Evolutionary conservation across 805 yeast species (phyloP).

Genomic region (Pichia pseudocactophila): DNA sequence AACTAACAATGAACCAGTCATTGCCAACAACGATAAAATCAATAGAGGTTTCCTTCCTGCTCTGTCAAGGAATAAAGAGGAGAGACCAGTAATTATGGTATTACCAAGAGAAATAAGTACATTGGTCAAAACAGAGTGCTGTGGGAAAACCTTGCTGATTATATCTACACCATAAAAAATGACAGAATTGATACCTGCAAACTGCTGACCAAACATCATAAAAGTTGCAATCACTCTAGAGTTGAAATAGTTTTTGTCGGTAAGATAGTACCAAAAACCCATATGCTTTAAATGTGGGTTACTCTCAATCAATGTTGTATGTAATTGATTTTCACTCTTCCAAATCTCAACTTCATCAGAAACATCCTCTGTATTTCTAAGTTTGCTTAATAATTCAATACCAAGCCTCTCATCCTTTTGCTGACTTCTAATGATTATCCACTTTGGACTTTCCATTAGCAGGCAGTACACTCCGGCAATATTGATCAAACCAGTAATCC

Average conservation of each 20-base stretch:
- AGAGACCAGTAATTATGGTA: conserved; percentile 59
- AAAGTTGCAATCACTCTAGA: conserved; percentile 62
- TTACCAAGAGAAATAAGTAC: conserved; percentile 70
- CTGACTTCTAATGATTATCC: conserved; percentile 45
- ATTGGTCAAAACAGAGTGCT: conserved; percentile 61
- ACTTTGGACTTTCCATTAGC: conserved; percentile 74
- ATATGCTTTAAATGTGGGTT: conserved; percentile 18
- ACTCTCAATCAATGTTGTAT: conserved; percentile 16
- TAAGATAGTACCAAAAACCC: conserved; percentile 38
- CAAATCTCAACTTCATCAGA: conserved; percentile 23
- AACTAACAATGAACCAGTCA: conserved; percentile 56
- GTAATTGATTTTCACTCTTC: conserved; percentile 23
- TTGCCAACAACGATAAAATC: conserved; percentile 51
- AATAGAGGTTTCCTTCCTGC: conserved; percentile 71
- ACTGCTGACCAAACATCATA: conserved; percentile 77
- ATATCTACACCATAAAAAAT: conserved; percentile 90
- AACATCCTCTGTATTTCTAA: conserved; percentile 15
- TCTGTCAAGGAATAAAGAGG: conserved; percentile 70
- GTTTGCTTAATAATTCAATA: conserved; percentile 30
- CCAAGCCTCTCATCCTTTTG: conserved; percentile 27
- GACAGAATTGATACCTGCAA: conserved; percentile 88
- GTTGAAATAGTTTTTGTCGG: conserved; percentile 40
- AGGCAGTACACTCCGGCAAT: conserved; percentile 33
- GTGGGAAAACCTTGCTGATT: conserved; percentile 62
- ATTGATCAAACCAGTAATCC: conserved; percentile 42